These are phyloP conservation scores for Amphicarpaea edgeworthii DNA, from an alignment of 306 rosid species.

Conservation along the genomic window DNA sequence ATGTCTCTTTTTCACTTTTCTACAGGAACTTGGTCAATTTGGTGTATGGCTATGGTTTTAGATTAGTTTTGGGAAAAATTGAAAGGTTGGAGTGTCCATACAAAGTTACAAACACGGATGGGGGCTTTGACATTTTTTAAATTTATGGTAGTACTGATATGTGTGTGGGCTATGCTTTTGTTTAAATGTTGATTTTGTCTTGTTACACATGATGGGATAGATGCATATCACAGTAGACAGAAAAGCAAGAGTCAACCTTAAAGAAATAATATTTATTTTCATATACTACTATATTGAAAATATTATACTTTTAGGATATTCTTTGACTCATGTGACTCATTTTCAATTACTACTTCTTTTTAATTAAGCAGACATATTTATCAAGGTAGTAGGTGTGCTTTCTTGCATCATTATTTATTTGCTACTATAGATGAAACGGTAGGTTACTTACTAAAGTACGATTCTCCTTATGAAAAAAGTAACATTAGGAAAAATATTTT, in stretches of 20 bases:
- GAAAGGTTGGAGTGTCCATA: constrained; percentile 40
- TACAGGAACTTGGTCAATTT: constrained; percentile 18
- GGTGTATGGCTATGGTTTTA: constrained; percentile 43
- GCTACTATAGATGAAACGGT: constrained; percentile 41
- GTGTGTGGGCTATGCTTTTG: constrained; percentile 42
- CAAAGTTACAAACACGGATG: constrained; percentile 42
- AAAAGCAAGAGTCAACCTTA: constrained; percentile 74
- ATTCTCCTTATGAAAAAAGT: constrained; percentile 31
- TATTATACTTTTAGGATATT: constrained; percentile 35
- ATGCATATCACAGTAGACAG: constrained; percentile 61
- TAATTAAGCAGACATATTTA: constrained; percentile 30
- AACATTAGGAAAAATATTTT: constrained; percentile 24
- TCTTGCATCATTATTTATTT: constrained; percentile 41
- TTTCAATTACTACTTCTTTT: constrained; percentile 35
- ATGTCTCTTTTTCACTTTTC: neutral
- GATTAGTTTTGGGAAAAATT: constrained; percentile 43
- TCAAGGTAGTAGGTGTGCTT: constrained; percentile 50
- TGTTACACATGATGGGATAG: constrained; percentile 62
- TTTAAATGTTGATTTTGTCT: constrained; percentile 59
- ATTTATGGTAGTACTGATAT: neutral
- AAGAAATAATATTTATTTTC: constrained; percentile 49
- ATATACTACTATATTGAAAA: constrained; percentile 19
- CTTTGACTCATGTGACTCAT: constrained; percentile 35
- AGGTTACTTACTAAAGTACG: constrained; percentile 57
- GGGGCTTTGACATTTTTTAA: constrained; percentile 47